Evolutionary conservation across 2,329 filamentous ascomycete species (phyloP).

Genomic region (Parastagonospora nodorum): DNA sequence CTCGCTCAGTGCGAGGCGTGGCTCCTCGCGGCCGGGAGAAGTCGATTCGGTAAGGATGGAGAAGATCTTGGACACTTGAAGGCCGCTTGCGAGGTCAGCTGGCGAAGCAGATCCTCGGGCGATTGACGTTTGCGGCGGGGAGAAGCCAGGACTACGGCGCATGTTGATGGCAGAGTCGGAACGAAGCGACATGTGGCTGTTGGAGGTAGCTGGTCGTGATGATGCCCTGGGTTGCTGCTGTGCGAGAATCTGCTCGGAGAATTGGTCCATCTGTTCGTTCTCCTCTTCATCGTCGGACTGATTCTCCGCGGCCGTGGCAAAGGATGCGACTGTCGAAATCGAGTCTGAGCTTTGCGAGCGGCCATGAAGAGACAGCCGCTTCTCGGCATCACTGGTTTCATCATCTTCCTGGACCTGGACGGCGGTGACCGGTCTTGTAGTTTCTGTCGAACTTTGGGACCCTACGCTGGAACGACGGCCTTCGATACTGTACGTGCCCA

Average conservation of each 20-base stretch:
- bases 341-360: conserved; percentile 64
- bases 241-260: conserved; percentile 40
- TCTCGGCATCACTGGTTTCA: conserved; percentile 20
- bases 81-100: conserved; percentile 34
- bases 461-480: conserved; percentile 63
- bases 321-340: conserved; percentile 64
- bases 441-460: conserved; percentile 56
- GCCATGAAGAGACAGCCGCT: conserved; percentile 46
- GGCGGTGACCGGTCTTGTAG: conserved; percentile 49
- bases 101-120: conserved; percentile 37
- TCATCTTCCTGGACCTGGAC: conserved; percentile 21
- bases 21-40: conserved; percentile 23
- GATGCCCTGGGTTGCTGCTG: conserved; percentile 17
- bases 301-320: conserved; percentile 67
- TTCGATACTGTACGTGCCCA: conserved; percentile 73
- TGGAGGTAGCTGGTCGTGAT: conserved; percentile 19
- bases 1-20: conserved; percentile 51
- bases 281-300: conserved; percentile 42
- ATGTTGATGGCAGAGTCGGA: conserved; percentile 43
- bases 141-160: conserved; percentile 28
- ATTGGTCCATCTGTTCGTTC: conserved; percentile 51
- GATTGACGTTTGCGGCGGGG: conserved; percentile 35
- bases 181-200: conserved; percentile 26
- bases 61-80: conserved; percentile 49
- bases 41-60: conserved; percentile 48